Conservation (phyloP, 2,329 filamentous ascomycete species). For the Penicillium crustosum region DNA sequence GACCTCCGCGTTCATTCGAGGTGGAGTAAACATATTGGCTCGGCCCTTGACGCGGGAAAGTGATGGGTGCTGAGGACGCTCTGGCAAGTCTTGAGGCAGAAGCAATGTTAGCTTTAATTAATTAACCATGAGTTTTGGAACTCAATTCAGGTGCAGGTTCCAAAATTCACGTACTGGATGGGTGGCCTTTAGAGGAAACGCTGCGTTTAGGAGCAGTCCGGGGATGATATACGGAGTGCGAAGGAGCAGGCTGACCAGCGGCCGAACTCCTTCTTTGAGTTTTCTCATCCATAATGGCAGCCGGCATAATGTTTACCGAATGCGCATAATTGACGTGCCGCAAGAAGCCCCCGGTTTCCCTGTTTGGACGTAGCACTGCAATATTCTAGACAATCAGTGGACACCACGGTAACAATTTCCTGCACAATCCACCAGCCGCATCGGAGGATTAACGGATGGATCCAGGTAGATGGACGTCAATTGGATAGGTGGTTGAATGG, state of each 20-base stretch:
- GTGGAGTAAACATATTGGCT: constrained; percentile 34
- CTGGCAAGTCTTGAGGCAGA: constrained; percentile 20
- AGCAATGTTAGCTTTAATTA: constrained; percentile 17
- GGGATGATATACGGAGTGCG: constrained; percentile 29
- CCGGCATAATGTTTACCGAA: constrained; percentile 18
- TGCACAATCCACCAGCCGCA: constrained; percentile 17
- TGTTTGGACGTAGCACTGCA: constrained; percentile 19
- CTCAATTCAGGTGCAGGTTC: not conserved
- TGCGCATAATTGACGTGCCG: constrained; percentile 31
- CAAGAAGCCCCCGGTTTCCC: constrained; percentile 17
- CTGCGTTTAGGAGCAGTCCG: constrained; percentile 18
- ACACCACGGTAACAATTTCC: constrained; percentile 5
- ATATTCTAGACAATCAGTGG: constrained; percentile 21
- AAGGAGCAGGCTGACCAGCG: constrained; percentile 25
- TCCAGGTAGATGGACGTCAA: constrained; percentile 2
- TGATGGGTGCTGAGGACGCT: constrained; percentile 31
- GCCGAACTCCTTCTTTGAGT: constrained; percentile 27
- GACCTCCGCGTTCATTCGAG: constrained; percentile 26
- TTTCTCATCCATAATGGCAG: constrained; percentile 29
- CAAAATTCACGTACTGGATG: constrained; percentile 24
- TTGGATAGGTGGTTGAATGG: constrained; percentile 12
- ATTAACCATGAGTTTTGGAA: not conserved
- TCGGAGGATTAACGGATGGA: constrained; percentile 21
- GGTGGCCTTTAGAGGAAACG: constrained; percentile 20
- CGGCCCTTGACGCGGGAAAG: constrained; percentile 35